Base-by-base conservation (phyloP, 1,284 basidiomycete genomes). In the Amylostereum areolatum region DNA sequence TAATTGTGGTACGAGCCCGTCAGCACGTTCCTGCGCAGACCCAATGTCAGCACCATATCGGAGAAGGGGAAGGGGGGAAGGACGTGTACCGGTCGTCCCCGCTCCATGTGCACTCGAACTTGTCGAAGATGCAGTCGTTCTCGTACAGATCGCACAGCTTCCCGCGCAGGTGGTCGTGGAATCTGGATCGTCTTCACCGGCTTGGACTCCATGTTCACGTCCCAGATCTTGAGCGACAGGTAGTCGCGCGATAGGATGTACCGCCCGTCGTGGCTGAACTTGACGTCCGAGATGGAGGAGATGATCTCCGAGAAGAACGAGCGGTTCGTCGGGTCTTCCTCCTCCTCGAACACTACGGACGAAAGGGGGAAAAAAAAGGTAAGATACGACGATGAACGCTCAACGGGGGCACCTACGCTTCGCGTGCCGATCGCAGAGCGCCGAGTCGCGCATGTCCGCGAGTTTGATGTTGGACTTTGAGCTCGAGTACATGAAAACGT, bases 221-320 rank as follows among this genome's bases (percentile, higher is more conserved):
- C 97, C 97, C 97, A 99, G 62, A 99, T 96, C 79, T 98, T 97
- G 60, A 99, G 76, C 44, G 95, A 97, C 35, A 99, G 75, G 68
- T 99, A 99, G 73, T 99, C 97, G 55, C 97, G 82, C 49, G 95
- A 92, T 42, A 99, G 78, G 59, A 99, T 97, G 73, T 97, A 97
- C 52, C 95, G 85, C 1, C 97, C 97, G 61, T 99, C 97, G 52
- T 87, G 87, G 56, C 92, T 96, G 74, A 99, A 99, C 70, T 98
- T 98, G 70, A 99, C 96, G 68, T 99, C 97, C 41, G 97, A 98
- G 64, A 99, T 98, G 46, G 96, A 98, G 5, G 95, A 98, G 58
- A 99, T 99, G 64, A 99, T 99, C 72, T 99, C 97, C n/a, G 93
- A 97, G 71, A 99, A 99, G 81, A 99, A 99, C 2, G 97, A 98